Evolutionary conservation across 306 rosid genomes (phyloP), one percentile per base, ranked within the genome.

Genomic region (Astragalus glycyphyllos): DNA sequence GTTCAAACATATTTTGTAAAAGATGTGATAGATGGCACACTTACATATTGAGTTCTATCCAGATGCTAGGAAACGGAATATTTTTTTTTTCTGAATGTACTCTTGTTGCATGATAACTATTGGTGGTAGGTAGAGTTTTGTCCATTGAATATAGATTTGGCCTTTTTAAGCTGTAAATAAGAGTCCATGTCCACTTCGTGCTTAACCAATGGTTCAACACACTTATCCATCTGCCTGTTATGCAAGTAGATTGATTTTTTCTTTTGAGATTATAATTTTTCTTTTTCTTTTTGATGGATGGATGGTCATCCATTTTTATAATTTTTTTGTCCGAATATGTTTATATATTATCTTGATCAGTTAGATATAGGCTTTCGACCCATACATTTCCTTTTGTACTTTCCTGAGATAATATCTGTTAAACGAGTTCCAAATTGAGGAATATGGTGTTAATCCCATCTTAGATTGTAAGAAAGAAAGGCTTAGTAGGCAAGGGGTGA

Each of bases 1-100:
- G 34, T 29, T 7, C 15, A 47, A 26, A 9, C 32, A 9, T 16
- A 48, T 37, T 11, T 10, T 66, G 48, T 57, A 49, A 11, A 10
- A 45, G 41, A 53, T 6, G 15, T 31, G 65, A 64, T 64, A 74
- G 62, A 11, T 42, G 45, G 42, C 31, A 8, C 42, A n/a, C 29
- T 11, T 7, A 57, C 11, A 12, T 20, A 60, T 35, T 41, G 13
- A 23, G 62, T 50, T 26, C 71, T 6, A 15, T 38, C 14, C 45
- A 50, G 29, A 64, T 51, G 53, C 13, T 13, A 17, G 16, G 68
- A 45, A 54, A 44, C 10, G 8, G 59, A 42, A 34, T 32, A 20
- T 13, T 2, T 71, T 58, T 71, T 58, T 70, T 31, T 35, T 44
- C 51, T 70, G 38, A 54, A 42, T 62, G 38, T 11, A 44, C 17